Percentiles rank a stretch among this genome's conserved stretches.
These are phyloP conservation scores for Guadua angustifolia DNA, from an alignment of 176 grass and related monocot genomes.

Conservation along the genomic window DNA sequence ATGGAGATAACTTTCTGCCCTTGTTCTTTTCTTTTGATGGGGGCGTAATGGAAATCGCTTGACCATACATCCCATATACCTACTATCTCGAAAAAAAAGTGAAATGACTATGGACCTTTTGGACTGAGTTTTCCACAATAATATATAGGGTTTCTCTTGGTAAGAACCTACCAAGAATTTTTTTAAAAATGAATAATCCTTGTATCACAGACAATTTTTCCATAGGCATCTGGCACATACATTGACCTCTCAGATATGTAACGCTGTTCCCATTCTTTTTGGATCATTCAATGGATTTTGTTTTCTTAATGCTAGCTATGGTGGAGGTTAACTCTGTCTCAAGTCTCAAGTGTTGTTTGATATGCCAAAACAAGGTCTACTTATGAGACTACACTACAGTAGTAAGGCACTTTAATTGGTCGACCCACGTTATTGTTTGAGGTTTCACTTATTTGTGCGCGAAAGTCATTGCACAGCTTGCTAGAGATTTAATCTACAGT, in stretches of 20 bases:
- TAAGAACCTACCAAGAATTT: constrained; percentile 46
- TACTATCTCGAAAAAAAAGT: constrained; percentile 25
- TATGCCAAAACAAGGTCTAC: constrained; percentile 13
- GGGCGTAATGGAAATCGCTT: constrained; percentile 31
- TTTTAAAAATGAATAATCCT: constrained; percentile 60
- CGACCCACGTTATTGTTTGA: constrained; percentile 6
- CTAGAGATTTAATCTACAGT: constrained; percentile 17
- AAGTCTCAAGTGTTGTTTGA: constrained; percentile 13
- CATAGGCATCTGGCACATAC: constrained; percentile 41
- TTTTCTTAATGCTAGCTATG: constrained; percentile 41
- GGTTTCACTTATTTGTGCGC: constrained; percentile 18
- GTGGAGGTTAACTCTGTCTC: constrained; percentile 9
- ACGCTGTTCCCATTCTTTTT: constrained; percentile 53
- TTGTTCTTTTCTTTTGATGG: constrained; percentile 34
- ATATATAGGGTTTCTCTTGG: constrained; percentile 51
- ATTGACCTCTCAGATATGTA: constrained; percentile 53
- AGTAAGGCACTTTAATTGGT: not conserved
- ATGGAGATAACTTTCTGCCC: constrained; percentile 26
- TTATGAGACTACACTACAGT: constrained; percentile 16
- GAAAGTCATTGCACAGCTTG: constrained; percentile 28
- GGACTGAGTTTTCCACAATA: not conserved
- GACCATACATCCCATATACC: constrained; percentile 21
- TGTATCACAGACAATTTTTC: constrained; percentile 50
- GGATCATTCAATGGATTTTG: constrained; percentile 38
- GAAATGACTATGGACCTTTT: constrained; percentile 39